Percentiles rank a stretch among this genome's conserved stretches.
Conservation (phyloP, 345 rosid species). For the Camelina laxa region DNA sequence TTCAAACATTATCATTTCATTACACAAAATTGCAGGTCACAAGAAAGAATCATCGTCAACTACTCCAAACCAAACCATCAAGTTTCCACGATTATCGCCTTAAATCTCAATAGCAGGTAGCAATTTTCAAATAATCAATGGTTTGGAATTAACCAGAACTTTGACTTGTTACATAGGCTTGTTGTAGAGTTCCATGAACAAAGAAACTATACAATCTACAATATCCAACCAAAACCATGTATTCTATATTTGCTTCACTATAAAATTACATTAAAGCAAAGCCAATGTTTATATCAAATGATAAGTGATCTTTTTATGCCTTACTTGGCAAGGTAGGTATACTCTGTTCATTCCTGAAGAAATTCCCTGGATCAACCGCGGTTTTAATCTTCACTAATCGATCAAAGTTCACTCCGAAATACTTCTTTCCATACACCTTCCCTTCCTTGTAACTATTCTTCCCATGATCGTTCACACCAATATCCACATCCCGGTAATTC, state of each 20-base stretch:
- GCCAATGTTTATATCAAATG: slow-evolving; percentile 25
- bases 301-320: slow-evolving; percentile 17
- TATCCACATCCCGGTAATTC: slow-evolving; percentile 65
- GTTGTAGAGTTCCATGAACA: slow-evolving; percentile 14
- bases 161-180: neutral
- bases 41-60: slow-evolving; percentile 28
- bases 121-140: slow-evolving; percentile 10
- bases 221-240: slow-evolving; percentile 24
- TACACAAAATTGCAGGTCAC: slow-evolving; percentile 5
- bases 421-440: slow-evolving; percentile 58
- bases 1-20: slow-evolving; percentile 28
- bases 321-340: slow-evolving; percentile 55
- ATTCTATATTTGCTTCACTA: slow-evolving; percentile 25
- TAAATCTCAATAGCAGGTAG: slow-evolving; percentile 21
- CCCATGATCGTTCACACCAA: slow-evolving; percentile 45
- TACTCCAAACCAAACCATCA: slow-evolving; percentile 25
- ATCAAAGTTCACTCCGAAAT: slow-evolving; percentile 60
- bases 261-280: neutral
- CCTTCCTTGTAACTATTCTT: slow-evolving; percentile 50
- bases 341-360: slow-evolving; percentile 66
- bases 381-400: slow-evolving; percentile 60
- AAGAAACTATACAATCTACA: slow-evolving; percentile 10
- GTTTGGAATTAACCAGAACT: neutral
- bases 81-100: neutral
- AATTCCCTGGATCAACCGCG: slow-evolving; percentile 55